Base-by-base conservation (phyloP, 352 stramenopile genomes). In the Globisporangium nodosum region DNA sequence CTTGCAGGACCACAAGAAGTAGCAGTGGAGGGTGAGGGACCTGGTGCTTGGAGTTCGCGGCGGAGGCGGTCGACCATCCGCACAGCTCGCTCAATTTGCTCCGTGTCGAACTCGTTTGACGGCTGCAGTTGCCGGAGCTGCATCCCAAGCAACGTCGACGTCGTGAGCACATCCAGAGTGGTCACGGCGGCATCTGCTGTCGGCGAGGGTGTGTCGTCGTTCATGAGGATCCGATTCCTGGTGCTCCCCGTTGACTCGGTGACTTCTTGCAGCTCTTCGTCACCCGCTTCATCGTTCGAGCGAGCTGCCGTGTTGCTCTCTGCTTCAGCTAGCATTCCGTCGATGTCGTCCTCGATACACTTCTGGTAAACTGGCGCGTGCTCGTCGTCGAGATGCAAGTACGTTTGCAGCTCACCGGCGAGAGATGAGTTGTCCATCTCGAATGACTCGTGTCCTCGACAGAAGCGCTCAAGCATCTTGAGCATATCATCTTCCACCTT, bases 311-410 rank as follows among this genome's bases (percentile, higher is more conserved):
- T 27, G 24, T 27, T 27, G 24, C 24, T 27, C 24, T 27, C 33
- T 37, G 33, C 33, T 37, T 11, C 33, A 37, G 6, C 33, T 37
- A 37, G 33, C 33, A 37, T 11, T 37, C 30, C 24, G 24, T 63
- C 56, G 20, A 63, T 48, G 21, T 63, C 56, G 30, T 63, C 49
- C 39, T 46, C 39, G 49, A 63, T 63, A 39, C 56, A 63, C 49
- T 63, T 55, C 4, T 57, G 56, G 30, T 57, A 63, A 20, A 52
- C 40, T 1, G 54, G 16, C 3, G 56, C 49, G 49, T 20, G 56
- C 39, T 63, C 56, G 39, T 63, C 56, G 31, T 63, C 56, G 18
- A 63, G 16, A 24, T 63, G 56, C 56, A 63, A 40, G 12, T 52
- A 63, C 24, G 49, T 47, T 42, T 63, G 49, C 12, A 63, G 40